These are phyloP conservation scores for Astragalus glycyphyllos DNA, from an alignment of 306 rosid species.

Conservation along the genomic window DNA sequence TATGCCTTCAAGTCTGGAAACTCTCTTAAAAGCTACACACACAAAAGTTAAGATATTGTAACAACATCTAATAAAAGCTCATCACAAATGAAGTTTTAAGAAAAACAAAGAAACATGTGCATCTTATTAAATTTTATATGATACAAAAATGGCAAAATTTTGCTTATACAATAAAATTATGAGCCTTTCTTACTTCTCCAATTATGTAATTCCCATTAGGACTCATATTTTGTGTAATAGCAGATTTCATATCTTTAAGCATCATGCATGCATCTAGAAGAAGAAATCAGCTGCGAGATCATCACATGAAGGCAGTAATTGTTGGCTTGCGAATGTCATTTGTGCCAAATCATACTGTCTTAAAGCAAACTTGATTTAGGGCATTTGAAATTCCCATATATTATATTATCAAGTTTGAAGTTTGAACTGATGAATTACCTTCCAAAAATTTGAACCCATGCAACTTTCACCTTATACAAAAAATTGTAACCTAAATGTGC, in stretches of 20 bases:
- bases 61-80: conserved; percentile 5
- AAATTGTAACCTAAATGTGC: neutral
- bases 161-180: neutral
- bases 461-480: conserved; percentile 8
- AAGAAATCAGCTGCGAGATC: neutral
- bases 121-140: conserved; percentile 2
- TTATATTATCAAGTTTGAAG: no score
- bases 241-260: neutral
- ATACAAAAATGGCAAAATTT: conserved; percentile 10
- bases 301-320: neutral
- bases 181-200: neutral
- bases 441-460: no score
- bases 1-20: conserved; percentile 90
- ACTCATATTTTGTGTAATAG: neutral
- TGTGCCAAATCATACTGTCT: neutral
- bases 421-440: no score
- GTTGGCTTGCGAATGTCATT: neutral
- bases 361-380: neutral
- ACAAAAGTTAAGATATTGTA: conserved; percentile 14
- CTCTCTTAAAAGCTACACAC: conserved; percentile 78
- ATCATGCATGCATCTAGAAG: neutral
- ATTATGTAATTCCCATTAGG: neutral
- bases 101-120: neutral
- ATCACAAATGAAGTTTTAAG: neutral
- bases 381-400: neutral